Evolutionary conservation across 1,284 basidiomycete species (phyloP), one percentile per base, ranked within the genome.

Genomic region (Papiliotrema laurentii): DNA sequence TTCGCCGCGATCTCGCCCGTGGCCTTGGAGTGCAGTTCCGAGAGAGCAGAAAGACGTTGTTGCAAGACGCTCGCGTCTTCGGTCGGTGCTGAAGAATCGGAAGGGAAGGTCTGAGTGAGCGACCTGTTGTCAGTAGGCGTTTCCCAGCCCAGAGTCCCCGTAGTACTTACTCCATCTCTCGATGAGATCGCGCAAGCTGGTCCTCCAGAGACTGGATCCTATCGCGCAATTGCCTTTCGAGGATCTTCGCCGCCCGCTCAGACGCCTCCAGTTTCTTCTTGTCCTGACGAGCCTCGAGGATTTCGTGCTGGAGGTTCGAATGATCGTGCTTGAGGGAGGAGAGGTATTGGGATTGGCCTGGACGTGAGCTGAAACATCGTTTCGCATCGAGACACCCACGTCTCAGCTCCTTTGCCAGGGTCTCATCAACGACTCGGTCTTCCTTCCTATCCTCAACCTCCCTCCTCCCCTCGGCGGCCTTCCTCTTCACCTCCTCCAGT

Each of bases 131-230:
- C 16, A 40, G 35, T 16, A 37, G 25, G 14, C 16, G n/a, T 4
- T 22, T 18, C 5, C 24, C 37, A 44, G 5, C 5, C 13, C 13
- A 22, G 0, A 22, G 25, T n/a, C n/a, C n/a, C n/a, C n/a, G n/a
- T n/a, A n/a, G 2, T 6, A 65, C 71, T 45, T 47, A 75, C 72
- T 73, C 71, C 55, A 72, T 62, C 43, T 75, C 73, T n/a, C 61
- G 43, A 3, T 68, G 56, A 3, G 68, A 59, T 7, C 67, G 60
- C 26, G 68, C 68, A 2, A 72, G 51, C 47, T 71, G 64, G 18
- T 66, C 65, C 24, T 69, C 57, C 41, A 71, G 47, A 1, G 52
- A 50, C 31, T 56, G 42, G 14, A 66, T 59, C 35, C 69, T 62
- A 18, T 70, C 64, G 25, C 59, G 57, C 18, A 71, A 54, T 4